A percentile compares a stretch with the other conserved stretches of the same genome.
Conservation (phyloP, 164 flowering plant species). For the Saururus chinensis region DNA sequence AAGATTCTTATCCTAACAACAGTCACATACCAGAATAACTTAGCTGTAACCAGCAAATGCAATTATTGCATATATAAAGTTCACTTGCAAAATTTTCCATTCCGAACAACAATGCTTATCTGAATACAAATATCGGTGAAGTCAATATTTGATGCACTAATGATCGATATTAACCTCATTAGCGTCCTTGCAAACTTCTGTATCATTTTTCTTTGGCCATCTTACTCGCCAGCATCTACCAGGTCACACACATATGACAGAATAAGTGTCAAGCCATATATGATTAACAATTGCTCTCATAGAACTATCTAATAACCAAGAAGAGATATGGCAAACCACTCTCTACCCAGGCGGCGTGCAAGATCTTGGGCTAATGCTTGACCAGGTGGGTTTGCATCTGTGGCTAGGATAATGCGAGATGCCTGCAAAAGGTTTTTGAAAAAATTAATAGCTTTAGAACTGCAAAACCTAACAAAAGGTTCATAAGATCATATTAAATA, state of each 20-base stretch:
- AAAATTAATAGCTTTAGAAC: not conserved
- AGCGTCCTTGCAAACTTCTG: slow-evolving; percentile 64
- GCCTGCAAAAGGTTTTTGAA: slow-evolving; percentile 29
- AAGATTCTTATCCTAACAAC: too few relatives aligned
- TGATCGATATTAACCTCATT: slow-evolving; percentile 51
- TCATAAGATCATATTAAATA: slow-evolving; percentile 2
- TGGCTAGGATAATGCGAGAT: slow-evolving; percentile 83
- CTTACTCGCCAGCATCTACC: slow-evolving; percentile 86
- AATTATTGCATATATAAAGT: too few relatives aligned
- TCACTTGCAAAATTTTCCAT: too few relatives aligned
- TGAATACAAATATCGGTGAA: too few relatives aligned
- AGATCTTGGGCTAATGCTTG: slow-evolving; percentile 94
- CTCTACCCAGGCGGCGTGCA: slow-evolving; percentile 93
- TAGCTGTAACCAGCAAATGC: too few relatives aligned
- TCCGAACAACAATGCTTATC: too few relatives aligned
- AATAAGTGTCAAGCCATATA: not conserved
- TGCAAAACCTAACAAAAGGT: not conserved
- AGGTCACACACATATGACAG: slow-evolving; percentile 17
- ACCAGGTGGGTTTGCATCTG: slow-evolving; percentile 82
- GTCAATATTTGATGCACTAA: too few relatives aligned
- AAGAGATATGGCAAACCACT: slow-evolving; percentile 35
- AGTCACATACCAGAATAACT: too few relatives aligned
- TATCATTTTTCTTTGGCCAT: slow-evolving; percentile 73
- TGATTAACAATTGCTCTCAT: too few relatives aligned
- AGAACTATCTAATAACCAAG: too few relatives aligned